phyloP scores from a whole-genome alignment of 306 rosid genomes.

The Argentina anserina region DNA sequence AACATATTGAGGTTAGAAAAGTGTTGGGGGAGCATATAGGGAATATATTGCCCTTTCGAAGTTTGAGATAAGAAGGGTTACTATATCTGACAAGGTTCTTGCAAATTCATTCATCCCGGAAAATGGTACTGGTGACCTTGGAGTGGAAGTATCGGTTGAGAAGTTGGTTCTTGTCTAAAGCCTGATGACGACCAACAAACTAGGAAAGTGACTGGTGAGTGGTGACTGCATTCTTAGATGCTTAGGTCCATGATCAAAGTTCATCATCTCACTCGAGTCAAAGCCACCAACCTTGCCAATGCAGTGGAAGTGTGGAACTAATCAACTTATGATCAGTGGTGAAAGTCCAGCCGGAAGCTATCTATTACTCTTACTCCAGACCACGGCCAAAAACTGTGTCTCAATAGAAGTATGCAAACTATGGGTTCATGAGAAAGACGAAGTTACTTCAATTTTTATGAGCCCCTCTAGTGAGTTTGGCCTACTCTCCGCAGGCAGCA shows the following conservation, averaged over 20 bases:
- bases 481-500: conserved; percentile 17
- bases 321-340: conserved; percentile 35
- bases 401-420: no score
- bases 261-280: conserved; percentile 40
- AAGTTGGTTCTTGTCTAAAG: no score
- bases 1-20: conserved; percentile 73
- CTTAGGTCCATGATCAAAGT: conserved; percentile 37
- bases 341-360: conserved; percentile 40
- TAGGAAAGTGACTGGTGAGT: conserved; percentile 39
- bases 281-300: conserved; percentile 43
- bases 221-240: conserved; percentile 34
- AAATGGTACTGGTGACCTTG: conserved; percentile 25
- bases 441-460: no score
- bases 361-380: no score
- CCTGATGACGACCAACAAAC: conserved; percentile 33
- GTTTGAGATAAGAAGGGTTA: conserved; percentile 26
- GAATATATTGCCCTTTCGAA: conserved; percentile 47
- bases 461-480: no score
- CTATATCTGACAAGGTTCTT: conserved; percentile 32
- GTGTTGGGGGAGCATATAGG: conserved; percentile 65
- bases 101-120: conserved; percentile 39
- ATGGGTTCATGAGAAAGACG: no score
- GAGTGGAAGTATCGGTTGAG: conserved; percentile 42
- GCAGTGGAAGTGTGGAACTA: conserved; percentile 28
- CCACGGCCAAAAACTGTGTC: no score